Percentiles rank a stretch among this genome's conserved stretches.
These are phyloP conservation scores for Pisolithus albus DNA, from an alignment of 768 basidiomycete species.

Conservation along the genomic window DNA sequence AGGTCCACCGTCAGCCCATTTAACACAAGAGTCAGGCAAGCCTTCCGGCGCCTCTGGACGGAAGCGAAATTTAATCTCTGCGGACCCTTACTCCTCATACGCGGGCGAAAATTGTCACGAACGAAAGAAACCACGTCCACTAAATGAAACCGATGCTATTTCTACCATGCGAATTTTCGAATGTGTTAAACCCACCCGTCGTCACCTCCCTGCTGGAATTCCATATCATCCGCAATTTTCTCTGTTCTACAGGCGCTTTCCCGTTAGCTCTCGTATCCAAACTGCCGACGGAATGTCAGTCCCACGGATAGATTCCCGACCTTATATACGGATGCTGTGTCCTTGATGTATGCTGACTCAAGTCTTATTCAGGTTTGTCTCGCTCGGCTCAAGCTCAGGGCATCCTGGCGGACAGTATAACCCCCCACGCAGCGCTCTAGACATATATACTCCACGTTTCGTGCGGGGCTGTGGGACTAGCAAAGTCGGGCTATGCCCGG, in stretches of 20 bases:
- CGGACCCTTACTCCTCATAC: background rate
- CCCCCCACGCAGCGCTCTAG: conserved; percentile 49
- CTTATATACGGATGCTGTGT: background rate
- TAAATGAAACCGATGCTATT: background rate
- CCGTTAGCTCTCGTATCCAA: conserved; percentile 51
- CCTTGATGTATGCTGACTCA: background rate
- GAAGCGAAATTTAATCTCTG: conserved; percentile 15
- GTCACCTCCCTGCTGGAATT: conserved; percentile 47
- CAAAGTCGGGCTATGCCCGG: conserved; percentile 73
- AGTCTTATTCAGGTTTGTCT: conserved; percentile 11
- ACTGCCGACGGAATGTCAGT: conserved; percentile 35
- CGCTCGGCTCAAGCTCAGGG: conserved; percentile 13
- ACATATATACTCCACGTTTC: conserved; percentile 75
- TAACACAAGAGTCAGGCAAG: conserved; percentile 10
- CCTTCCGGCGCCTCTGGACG: conserved; percentile 4
- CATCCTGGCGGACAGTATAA: conserved; percentile 46
- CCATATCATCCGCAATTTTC: conserved; percentile 44
- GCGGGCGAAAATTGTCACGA: background rate
- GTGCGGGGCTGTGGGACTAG: conserved; percentile 60
- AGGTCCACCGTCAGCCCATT: background rate
- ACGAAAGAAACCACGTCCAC: conserved; percentile 8
- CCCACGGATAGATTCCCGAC: background rate
- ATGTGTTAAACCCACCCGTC: conserved; percentile 16
- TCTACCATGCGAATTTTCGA: conserved; percentile 1
- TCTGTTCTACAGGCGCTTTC: conserved; percentile 66